These are phyloP conservation scores for Nicotiana attenuata DNA, from an alignment of 257 asterid species.

Conservation along the genomic window DNA sequence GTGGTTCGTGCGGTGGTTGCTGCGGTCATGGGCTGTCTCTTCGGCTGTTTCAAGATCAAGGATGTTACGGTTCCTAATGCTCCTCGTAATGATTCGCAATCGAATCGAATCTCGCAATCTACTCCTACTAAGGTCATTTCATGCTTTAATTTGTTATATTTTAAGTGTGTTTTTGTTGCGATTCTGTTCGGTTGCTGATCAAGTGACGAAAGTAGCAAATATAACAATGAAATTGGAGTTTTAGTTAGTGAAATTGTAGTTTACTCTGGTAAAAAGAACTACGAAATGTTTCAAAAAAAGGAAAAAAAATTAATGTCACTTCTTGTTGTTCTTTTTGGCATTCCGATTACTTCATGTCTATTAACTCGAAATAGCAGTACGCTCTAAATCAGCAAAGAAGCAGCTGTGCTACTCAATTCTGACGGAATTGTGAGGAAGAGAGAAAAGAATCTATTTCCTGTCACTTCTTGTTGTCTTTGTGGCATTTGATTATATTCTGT, in stretches of 20 bases:
- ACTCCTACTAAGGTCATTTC: not conserved
- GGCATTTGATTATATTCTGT: not conserved
- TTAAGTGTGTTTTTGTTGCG: not conserved
- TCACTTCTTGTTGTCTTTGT: not conserved
- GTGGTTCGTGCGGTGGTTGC: not conserved
- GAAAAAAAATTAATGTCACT: not conserved
- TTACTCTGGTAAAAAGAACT: not conserved
- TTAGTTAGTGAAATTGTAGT: not conserved
- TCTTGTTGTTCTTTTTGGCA: no score
- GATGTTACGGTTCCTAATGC: not conserved
- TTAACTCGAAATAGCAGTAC: not conserved
- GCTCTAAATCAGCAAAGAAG: not conserved
- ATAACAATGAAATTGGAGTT: not conserved
- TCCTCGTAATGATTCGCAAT: not conserved
- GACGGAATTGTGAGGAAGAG: not conserved
- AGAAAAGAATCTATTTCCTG: not conserved
- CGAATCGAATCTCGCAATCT: not conserved
- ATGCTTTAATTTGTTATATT: not conserved
- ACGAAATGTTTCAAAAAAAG: not conserved
- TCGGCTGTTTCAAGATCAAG: conserved; percentile 58
- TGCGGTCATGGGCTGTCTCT: conserved; percentile 61
- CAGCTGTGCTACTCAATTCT: not conserved
- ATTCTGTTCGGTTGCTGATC: not conserved
- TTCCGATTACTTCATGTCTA: not conserved
- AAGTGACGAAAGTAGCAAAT: not conserved